Conservation (phyloP, 768 basidiomycete species). For the Mycena chlorophos region DNA sequence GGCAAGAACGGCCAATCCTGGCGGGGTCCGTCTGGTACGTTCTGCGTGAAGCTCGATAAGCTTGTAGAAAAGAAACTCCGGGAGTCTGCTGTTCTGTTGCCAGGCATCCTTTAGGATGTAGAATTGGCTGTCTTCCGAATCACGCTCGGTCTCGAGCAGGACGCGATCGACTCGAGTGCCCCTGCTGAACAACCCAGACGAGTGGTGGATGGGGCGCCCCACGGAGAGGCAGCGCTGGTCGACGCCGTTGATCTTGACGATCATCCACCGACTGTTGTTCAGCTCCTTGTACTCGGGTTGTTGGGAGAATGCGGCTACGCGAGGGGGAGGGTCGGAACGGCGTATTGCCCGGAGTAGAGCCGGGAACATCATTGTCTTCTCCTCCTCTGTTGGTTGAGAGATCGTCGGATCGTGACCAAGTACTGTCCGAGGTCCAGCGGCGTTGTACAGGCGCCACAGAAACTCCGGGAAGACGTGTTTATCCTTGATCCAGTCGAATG, state of each 20-base stretch:
- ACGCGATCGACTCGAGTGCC: not conserved
- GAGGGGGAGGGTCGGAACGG: too few species aligned
- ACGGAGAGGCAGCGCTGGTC: not conserved
- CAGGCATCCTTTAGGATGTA: not conserved
- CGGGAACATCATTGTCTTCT: not conserved
- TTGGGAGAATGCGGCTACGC: too few species aligned
- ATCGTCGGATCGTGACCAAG: not conserved
- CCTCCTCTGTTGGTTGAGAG: not conserved
- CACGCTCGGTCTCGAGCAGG: not conserved
- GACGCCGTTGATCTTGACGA: not conserved
- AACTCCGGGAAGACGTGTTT: not conserved
- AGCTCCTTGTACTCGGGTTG: too few species aligned
- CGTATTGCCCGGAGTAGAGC: too few species aligned
- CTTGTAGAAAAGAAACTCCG: not conserved
- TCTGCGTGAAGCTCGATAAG: not conserved
- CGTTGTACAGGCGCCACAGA: not conserved
- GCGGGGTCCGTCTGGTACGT: not conserved
- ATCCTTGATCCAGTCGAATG: slow-evolving; percentile 7
- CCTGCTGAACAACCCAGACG: not conserved
- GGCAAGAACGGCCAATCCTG: not conserved
- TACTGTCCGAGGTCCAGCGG: too few species aligned
- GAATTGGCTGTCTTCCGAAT: not conserved
- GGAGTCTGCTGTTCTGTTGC: not conserved
- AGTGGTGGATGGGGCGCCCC: not conserved
- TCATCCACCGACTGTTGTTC: not conserved